Evolutionary conservation across 2,329 filamentous ascomycete genomes (phyloP), one percentile per base, ranked within the genome.

Genomic region (Proliferodiscus dingleyae): DNA sequence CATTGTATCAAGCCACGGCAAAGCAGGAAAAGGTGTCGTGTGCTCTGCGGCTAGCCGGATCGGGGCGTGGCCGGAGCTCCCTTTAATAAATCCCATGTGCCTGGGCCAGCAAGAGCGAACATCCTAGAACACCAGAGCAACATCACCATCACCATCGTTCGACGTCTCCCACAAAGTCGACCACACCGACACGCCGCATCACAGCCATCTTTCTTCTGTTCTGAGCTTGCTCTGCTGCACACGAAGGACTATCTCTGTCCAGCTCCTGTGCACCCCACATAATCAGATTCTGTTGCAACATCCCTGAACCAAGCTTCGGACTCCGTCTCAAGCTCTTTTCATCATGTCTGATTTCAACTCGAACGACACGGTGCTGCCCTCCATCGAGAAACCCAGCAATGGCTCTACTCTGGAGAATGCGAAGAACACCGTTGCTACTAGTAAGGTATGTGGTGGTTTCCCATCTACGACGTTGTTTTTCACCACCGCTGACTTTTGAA

Each of bases 371-470:
- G 43, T 49, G 28, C 33, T 57, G 34, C 52, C 54, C 15, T 59
- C 56, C 40, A 52, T 57, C 47, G 56, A 59, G 52, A 52, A 43
- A 5, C 8, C 48, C 41, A 46, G 18, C 33, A 47, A 44, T 43
- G 49, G 39, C 29, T 46, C 50, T n/a, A 43, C 43, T 26, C 32
- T 58, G 22, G 51, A 57, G 29, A 52, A 51, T 42, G 53, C 49
- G 39, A 58, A 58, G 52, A 53, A 51, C 32, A 44, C 51, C 18
- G 51, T 58, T 6, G 28, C 52, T 39, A 55, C 53, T 46, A 60
- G 59, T 61, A 50, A 57, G 59, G 57, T 61, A 48, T 37, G 53
- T 45, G n/a, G 22, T 38, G 15, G 46, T 41, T 30, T 15, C n/a
- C 29, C 29, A 37, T 23, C 22, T 21, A 19, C 37, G 26, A 19